Conservation (phyloP, 306 rosid species). For the Dryas alaskensis region DNA sequence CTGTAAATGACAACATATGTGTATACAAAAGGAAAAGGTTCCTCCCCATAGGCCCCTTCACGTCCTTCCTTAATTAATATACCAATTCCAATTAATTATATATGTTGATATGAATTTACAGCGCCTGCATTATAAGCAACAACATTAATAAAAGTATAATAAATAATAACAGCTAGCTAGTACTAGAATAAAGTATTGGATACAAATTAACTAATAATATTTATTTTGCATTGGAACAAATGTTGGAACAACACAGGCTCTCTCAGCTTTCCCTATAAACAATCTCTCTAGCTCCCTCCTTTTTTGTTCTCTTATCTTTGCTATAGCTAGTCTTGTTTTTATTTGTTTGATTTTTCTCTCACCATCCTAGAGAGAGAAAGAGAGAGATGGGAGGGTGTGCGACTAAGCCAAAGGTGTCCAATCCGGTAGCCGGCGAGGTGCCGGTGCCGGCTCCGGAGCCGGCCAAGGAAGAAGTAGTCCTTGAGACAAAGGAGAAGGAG, state of each 20-base stretch:
- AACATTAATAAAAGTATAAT: too few relatives aligned
- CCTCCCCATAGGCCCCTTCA: conserved; percentile 12
- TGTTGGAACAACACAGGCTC: conserved; percentile 22
- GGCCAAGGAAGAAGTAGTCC: conserved; percentile 16
- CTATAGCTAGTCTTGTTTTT: neutral
- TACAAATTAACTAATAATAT: too few relatives aligned
- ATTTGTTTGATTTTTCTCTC: neutral
- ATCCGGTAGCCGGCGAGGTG: neutral
- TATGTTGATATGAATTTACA: too few relatives aligned
- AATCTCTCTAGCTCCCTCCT: conserved; percentile 5
- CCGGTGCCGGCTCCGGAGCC: conserved; percentile 31
- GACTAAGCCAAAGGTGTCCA: conserved; percentile 50
- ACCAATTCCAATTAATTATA: too few relatives aligned
- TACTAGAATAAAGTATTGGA: too few relatives aligned
- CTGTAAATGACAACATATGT: neutral
- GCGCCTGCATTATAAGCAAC: too few relatives aligned
- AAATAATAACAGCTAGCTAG: too few relatives aligned
- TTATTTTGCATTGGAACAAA: conserved; percentile 30
- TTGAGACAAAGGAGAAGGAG: conserved; percentile 1
- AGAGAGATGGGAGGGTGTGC: conserved; percentile 65
- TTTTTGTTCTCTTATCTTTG: neutral
- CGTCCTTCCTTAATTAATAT: too few relatives aligned
- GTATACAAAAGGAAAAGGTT: neutral
- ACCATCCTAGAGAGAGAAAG: neutral
- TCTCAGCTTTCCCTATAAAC: conserved; percentile 18